phyloP scores from a whole-genome alignment of 140 eudicot genomes.

The Senecio squalidus region DNA sequence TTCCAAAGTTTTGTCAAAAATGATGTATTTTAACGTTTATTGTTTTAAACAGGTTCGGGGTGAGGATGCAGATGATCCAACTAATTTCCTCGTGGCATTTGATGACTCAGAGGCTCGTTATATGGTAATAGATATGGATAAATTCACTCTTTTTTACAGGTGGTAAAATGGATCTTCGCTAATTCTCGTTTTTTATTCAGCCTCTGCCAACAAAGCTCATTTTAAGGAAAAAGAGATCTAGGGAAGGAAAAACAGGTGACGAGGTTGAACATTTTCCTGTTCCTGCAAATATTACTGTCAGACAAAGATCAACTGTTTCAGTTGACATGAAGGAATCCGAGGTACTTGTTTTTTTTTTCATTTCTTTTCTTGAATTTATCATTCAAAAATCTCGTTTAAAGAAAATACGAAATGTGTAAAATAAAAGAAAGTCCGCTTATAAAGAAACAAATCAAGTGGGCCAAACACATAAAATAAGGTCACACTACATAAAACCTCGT shows the following conservation, averaged over 20 bases:
- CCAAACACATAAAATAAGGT: too few relatives aligned
- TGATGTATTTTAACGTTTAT: not conserved
- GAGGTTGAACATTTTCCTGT: constrained; percentile 83
- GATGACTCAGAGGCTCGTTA: constrained; percentile 75
- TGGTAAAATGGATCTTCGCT: not conserved
- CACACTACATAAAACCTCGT: too few relatives aligned
- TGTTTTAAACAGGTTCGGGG: constrained; percentile 66
- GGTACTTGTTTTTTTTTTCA: constrained; percentile 25
- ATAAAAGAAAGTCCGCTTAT: too few relatives aligned
- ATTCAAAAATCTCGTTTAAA: not conserved
- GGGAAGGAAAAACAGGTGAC: constrained; percentile 69
- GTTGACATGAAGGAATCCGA: constrained; percentile 55
- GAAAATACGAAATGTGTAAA: too few relatives aligned
- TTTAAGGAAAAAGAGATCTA: constrained; percentile 74
- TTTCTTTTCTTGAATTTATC: not conserved
- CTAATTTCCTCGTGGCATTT: constrained; percentile 76
- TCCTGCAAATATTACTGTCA: constrained; percentile 66
- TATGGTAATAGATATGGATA: constrained; percentile 33
- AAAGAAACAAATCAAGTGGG: too few relatives aligned
- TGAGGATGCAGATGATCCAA: constrained; percentile 76
- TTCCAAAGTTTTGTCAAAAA: not conserved
- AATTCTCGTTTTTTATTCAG: constrained; percentile 26
- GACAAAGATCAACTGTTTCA: constrained; percentile 50
- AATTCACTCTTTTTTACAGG: not conserved
- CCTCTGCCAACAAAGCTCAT: constrained; percentile 82